Base-by-base conservation (phyloP, 176 grass and related monocot species). In the Ampelocalamus luodianensis region DNA sequence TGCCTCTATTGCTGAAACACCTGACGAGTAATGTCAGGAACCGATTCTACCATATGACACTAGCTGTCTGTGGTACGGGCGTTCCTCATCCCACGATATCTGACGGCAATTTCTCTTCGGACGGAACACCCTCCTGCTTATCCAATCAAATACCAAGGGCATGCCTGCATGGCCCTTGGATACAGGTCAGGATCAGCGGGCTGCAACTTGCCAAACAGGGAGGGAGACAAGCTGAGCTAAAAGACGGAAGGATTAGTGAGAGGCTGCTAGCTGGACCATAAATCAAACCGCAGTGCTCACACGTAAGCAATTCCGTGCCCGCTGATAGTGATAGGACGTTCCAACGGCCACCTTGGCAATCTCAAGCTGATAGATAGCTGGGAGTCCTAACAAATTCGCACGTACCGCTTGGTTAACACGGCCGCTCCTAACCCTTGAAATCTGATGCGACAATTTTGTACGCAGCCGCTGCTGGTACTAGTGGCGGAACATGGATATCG, bases 271-370 rank as follows among this genome's bases (percentile, higher is more conserved):
- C 72, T 66, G 8, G 39, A 72, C 58, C 43, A 36, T 14, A 61
- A 68, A 20, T 45, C 8, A 27, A 11, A 29, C 6, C 34, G 17
- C 34, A 40, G 81, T 79, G 87, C 55, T 79, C 75, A 54, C 87
- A 89, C 81, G 81, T 58, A 61, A 79, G 66, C 67, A 39, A 39
- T 3, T 3, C 12, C 10, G 4, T 51, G 24, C 38, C 20, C 15
- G 38, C 24, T 5, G 75, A 84, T 11, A 10, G 59, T n/a, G n/a
- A n/a, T n/a, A n/a, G 82, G 76, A 74, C 81, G 16, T 64, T 44
- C 24, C 81, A 85, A 73, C 68, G 8, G 65, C 87, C 86, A 4
- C 1, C 24, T 4, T 5, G 48, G 49, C 63, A 27, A 39, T 20
- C 65, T 26, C 29, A 43, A 43, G 7, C 42, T 9, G 3, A 23